These are phyloP conservation scores for Coemansia sp. DNA, from an alignment of 192 early-diverging fungal genomes.

Conservation along the genomic window DNA sequence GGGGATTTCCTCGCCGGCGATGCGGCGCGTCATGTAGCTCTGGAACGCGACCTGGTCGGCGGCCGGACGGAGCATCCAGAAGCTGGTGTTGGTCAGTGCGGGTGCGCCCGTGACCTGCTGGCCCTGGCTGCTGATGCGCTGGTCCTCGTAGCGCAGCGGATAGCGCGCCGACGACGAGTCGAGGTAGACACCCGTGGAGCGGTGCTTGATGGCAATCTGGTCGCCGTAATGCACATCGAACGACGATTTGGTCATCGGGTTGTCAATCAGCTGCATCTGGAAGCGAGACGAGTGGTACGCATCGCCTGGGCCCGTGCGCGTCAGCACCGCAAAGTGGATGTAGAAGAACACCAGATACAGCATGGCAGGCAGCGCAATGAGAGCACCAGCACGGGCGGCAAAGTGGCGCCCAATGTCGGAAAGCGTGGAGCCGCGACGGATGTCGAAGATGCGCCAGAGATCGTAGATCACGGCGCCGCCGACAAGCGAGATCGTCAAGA, in stretches of 20 bases:
- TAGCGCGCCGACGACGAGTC: conserved; percentile 79
- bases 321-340: conserved; percentile 91
- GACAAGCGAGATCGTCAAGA: conserved; percentile 81
- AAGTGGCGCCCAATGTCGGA: conserved; percentile 78
- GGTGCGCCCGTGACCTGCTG: conserved; percentile 77
- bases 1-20: conserved; percentile 28
- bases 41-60: conserved; percentile 18
- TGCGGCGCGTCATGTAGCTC: conserved; percentile 23
- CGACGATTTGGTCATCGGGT: conserved; percentile 64
- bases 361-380: conserved; percentile 80
- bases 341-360: conserved; percentile 91
- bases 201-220: conserved; percentile 77
- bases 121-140: conserved; percentile 82
- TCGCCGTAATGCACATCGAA: conserved; percentile 78
- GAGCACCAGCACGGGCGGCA: conserved; percentile 77
- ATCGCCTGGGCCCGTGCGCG: conserved; percentile 86
- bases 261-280: conserved; percentile 86
- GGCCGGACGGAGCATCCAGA: conserved; percentile 65
- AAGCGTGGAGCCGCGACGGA: conserved; percentile 72
- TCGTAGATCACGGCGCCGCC: conserved; percentile 84
- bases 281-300: conserved; percentile 90
- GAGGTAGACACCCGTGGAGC: conserved; percentile 70
- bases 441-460: conserved; percentile 90
- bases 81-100: conserved; percentile 62
- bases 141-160: conserved; percentile 90